Base-by-base conservation (phyloP, 345 rosid genomes). In the Lepidium sativum region DNA sequence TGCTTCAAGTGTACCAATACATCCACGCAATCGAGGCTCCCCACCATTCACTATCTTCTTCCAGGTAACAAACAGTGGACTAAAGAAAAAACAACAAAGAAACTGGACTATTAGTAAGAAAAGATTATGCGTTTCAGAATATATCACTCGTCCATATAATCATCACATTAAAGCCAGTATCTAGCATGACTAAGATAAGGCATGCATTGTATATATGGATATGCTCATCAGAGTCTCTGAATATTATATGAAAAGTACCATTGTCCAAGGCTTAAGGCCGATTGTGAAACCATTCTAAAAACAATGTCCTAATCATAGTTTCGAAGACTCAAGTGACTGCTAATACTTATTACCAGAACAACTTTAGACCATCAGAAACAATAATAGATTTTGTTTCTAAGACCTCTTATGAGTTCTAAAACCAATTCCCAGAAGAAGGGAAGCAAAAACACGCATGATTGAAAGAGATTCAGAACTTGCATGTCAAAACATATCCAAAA, bases 1-100 rank as follows among this genome's bases (percentile, higher is more conserved):
- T 61, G 97, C 86, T 80, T 94, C 99, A 23, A 94, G 80, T 13
- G 95, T 88, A 68, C 99, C 99, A 31, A 94, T 94, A 80, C 99
- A 94, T 64, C 99, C 99, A 71, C 99, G 97, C 77, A 94, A 69
- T 20, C 85, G 88, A 84, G 97, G 97, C 83, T 91, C 97, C 9
- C 86, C 82, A 62, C 95, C 95, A 75, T 84, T 86, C 73, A 82
- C 87, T 18, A 80, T 80, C 69, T 88, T 88, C 88, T 91, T 90
- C 99, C 99, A 94, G 11, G 97, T 94, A 41, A 94, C 99, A 76
- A 94, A 94, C 80, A 94, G 77, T 53, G 97, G 99, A 79, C 99
- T 94, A 79, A 72, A 59, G 17, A 17, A 5, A 54, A 0, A 27
- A 27, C 2, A 27, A 27, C 31, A 27, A 5, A 1, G 6, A 55